A percentile compares a stretch with the other conserved stretches of the same genome.
Evolutionary conservation across 129 eudicot species (phyloP).

Genomic region (Calendula officinalis): DNA sequence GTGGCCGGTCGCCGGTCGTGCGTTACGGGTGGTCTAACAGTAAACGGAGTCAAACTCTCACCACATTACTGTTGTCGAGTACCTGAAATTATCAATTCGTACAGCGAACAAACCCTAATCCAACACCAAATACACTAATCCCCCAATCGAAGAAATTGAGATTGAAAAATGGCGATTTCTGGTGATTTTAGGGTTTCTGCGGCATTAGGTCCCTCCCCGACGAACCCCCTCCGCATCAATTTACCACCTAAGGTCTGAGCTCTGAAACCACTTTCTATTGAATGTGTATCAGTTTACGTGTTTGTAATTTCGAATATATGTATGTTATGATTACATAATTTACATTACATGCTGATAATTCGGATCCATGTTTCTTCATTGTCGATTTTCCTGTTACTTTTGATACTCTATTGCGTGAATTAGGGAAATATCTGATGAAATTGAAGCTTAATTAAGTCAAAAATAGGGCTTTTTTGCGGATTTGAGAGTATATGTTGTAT

Average conservation of each 20-base stretch:
- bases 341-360: constrained; percentile 6
- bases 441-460: constrained; percentile 13
- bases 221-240: constrained; percentile 38
- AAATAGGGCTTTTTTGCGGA: constrained; percentile 19
- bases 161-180: constrained; percentile 56
- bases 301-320: neutral
- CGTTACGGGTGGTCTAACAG: neutral
- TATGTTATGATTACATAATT: neutral
- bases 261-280: constrained; percentile 7
- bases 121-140: constrained; percentile 20
- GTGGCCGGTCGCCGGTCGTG: too few relatives aligned
- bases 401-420: neutral
- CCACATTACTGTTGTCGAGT: constrained; percentile 9
- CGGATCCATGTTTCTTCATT: neutral
- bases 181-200: constrained; percentile 77
- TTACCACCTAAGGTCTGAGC: constrained; percentile 50
- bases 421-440: constrained; percentile 6
- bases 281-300: neutral
- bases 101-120: constrained; percentile 22
- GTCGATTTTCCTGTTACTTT: constrained; percentile 6
- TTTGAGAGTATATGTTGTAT: neutral
- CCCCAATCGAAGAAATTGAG: constrained; percentile 17
- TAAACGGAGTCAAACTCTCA: constrained; percentile 1
- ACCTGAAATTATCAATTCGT: constrained; percentile 19
- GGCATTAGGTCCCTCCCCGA: constrained; percentile 46